These are phyloP conservation scores for Diaporthe vexans DNA, from an alignment of 2,329 filamentous ascomycete genomes.

Conservation along the genomic window DNA sequence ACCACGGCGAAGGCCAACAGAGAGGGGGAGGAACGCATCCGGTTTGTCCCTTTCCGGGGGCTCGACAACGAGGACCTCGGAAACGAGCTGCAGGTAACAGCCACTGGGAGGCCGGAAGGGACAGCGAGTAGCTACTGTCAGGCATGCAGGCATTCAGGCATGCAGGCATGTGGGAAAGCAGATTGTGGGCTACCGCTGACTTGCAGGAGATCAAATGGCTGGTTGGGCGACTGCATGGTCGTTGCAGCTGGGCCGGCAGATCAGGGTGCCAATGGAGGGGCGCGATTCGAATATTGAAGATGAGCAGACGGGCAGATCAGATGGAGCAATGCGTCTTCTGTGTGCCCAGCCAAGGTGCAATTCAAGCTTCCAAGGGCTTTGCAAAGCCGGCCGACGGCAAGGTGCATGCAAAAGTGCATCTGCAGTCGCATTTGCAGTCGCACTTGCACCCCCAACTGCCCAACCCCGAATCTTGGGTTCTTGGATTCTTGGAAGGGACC, in stretches of 20 bases:
- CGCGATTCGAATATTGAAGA: not conserved
- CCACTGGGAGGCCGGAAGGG: not conserved
- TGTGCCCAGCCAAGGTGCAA: not conserved
- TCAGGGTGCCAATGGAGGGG: not conserved
- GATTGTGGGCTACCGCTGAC: constrained; percentile 20
- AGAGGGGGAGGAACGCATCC: not conserved
- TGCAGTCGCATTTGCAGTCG: not conserved
- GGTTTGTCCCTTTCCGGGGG: not conserved
- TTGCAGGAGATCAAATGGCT: constrained; percentile 6
- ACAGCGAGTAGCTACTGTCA: no score
- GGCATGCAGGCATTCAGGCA: no score
- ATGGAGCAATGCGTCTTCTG: constrained; percentile 1
- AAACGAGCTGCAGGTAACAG: constrained; percentile 4
- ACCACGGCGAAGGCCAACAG: not conserved
- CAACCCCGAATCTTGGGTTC: not conserved
- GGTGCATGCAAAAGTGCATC: not conserved
- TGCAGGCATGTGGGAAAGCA: no score
- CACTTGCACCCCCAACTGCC: no score
- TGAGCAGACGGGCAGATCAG: constrained; percentile 17
- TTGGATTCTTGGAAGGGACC: constrained; percentile 4
- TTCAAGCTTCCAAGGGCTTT: not conserved
- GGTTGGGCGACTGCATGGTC: constrained; percentile 4
- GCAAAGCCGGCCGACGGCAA: constrained; percentile 23
- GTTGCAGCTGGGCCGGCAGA: constrained; percentile 12
- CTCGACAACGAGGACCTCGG: not conserved